Conservation (phyloP, 352 stramenopile genomes). For the Stramenopiles sp. region DNA sequence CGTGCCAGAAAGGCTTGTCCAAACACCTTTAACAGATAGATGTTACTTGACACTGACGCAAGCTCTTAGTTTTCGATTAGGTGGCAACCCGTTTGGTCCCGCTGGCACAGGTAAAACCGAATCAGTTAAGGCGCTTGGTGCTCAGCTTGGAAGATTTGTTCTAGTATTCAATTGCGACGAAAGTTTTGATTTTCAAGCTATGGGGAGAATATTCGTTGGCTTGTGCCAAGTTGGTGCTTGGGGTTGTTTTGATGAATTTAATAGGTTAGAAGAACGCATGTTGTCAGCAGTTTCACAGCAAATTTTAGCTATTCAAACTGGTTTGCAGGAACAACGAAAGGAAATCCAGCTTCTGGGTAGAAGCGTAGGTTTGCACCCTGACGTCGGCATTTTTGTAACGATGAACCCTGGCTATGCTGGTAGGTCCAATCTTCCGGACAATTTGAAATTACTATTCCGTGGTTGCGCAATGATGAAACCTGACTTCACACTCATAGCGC, state of each 20-base stretch:
- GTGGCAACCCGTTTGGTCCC: conserved; percentile 93
- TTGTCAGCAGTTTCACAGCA: conserved; percentile 98
- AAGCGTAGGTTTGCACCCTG: conserved; percentile 75
- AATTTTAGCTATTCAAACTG: conserved; percentile 96
- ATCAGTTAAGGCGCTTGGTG: conserved; percentile 95
- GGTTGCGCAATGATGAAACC: conserved; percentile 99
- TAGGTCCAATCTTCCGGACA: conserved; percentile 70
- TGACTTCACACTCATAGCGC: conserved; percentile 94
- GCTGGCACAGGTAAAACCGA: conserved; percentile 99
- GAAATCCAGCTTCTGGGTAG: conserved; percentile 86
- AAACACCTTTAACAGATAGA: conserved; percentile 96
- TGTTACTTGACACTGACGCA: conserved; percentile 99
- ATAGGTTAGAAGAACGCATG: conserved; percentile 96
- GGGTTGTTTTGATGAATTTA: conserved; percentile 99
- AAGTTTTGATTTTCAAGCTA: conserved; percentile 98
- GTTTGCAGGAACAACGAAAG: conserved; percentile 38
- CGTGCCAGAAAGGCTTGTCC: conserved; percentile 94
- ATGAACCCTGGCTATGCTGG: conserved; percentile 99
- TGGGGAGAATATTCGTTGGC: conserved; percentile 97
- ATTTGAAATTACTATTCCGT: conserved; percentile 98
- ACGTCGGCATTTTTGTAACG: conserved; percentile 99
- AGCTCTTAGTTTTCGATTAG: conserved; percentile 94
- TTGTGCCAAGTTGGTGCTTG: conserved; percentile 97
- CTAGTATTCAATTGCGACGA: conserved; percentile 99
- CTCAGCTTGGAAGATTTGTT: conserved; percentile 93